A percentile compares a stretch with the other conserved stretches of the same genome.
phyloP scores from a whole-genome alignment of 2,329 filamentous ascomycete species.

The Calonectria leucothoes region DNA sequence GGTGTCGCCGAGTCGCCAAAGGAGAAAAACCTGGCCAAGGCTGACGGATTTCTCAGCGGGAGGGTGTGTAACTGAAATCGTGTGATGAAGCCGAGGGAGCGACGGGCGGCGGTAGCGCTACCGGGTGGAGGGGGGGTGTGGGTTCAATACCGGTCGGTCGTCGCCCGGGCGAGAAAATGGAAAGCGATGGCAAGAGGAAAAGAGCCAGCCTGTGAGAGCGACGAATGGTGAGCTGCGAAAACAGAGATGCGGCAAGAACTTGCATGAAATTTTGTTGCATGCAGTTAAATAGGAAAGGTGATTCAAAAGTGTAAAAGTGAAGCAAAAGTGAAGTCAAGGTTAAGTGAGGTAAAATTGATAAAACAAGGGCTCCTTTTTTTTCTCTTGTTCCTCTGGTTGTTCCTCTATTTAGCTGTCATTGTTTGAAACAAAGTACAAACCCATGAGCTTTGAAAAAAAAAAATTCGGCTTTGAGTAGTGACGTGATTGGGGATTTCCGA shows the following conservation, averaged over 20 bases:
- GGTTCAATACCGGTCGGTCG: conserved; percentile 36
- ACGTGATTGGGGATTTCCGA: not conserved
- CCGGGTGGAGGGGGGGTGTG: conserved; percentile 41
- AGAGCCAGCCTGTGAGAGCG: not conserved
- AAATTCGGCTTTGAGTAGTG: not conserved
- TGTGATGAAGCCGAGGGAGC: conserved; percentile 47
- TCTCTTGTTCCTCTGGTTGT: not conserved
- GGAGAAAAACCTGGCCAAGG: conserved; percentile 39
- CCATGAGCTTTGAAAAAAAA: not conserved
- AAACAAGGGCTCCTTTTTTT: conserved; percentile 7
- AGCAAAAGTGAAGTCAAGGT: conserved; percentile 2
- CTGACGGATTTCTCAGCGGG: conserved; percentile 40
- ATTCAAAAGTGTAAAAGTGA: not conserved
- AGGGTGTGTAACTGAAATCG: conserved; percentile 49
- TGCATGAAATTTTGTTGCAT: conserved; percentile 1
- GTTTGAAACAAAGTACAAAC: not conserved
- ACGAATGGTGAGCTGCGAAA: conserved; percentile 9
- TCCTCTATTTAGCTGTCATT: not conserved
- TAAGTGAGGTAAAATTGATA: conserved; percentile 13
- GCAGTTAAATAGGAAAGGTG: conserved; percentile 2
- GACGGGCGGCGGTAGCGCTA: conserved; percentile 37
- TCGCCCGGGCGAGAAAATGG: conserved; percentile 9
- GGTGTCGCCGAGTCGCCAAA: conserved; percentile 35
- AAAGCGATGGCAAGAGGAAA: conserved; percentile 7
- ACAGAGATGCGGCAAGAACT: not conserved